phyloP scores from a whole-genome alignment of 768 basidiomycete genomes.

The Clitopilus hobsonii region DNA sequence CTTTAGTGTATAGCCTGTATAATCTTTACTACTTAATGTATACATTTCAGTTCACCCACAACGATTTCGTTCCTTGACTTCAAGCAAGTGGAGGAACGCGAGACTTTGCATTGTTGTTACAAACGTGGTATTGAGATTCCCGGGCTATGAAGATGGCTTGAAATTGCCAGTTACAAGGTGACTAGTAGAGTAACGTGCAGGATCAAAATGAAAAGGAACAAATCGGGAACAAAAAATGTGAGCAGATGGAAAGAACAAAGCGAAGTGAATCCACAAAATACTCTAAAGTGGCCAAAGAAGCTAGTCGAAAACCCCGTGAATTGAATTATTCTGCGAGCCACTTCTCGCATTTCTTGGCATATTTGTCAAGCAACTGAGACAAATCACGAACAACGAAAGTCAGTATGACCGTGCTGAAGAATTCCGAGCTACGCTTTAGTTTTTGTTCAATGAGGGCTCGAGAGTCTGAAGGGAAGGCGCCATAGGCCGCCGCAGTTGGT shows the following conservation, averaged over 20 bases:
- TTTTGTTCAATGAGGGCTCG: constrained; percentile 64
- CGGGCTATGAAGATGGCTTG: background rate
- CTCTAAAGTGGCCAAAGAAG: background rate
- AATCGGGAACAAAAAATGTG: constrained; percentile 4
- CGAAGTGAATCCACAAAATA: background rate
- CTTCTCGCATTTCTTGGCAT: constrained; percentile 90
- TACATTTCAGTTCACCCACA: background rate
- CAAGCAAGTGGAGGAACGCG: background rate
- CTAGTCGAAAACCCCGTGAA: background rate
- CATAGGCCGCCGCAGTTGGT: constrained; percentile 69
- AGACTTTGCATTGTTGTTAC: background rate
- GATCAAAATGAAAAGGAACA: constrained; percentile 10
- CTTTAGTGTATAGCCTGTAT: background rate
- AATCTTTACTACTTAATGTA: background rate
- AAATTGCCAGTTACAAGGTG: background rate
- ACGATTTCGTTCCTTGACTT: background rate
- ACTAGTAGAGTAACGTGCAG: constrained; percentile 9
- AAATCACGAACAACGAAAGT: constrained; percentile 88
- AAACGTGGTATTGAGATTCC: background rate
- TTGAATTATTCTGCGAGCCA: constrained; percentile 75
- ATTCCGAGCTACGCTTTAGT: constrained; percentile 82
- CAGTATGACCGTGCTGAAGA: constrained; percentile 84
- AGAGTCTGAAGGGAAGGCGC: constrained; percentile 60
- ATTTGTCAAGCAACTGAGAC: constrained; percentile 85
- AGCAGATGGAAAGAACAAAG: constrained; percentile 5